Percentiles rank a stretch among this genome's conserved stretches.
phyloP scores from a whole-genome alignment of 2,329 filamentous ascomycete species.

The Alternaria alternata region DNA sequence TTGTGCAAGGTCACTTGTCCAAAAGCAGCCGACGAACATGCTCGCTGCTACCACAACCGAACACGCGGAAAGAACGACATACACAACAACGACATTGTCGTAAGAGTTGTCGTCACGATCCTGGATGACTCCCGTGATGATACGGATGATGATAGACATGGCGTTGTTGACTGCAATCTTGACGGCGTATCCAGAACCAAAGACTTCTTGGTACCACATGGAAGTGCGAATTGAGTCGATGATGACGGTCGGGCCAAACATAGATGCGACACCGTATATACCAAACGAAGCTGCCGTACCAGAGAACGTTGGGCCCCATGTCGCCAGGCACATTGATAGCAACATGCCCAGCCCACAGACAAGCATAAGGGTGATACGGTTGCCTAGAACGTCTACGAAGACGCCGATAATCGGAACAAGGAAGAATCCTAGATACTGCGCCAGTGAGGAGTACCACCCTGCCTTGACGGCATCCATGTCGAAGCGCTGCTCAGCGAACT shows the following conservation, averaged over 20 bases:
- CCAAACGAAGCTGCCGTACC: slow-evolving; percentile 68
- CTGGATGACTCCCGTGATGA: slow-evolving; percentile 66
- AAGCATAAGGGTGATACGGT: slow-evolving; percentile 58
- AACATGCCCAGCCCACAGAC: slow-evolving; percentile 62
- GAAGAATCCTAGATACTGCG: slow-evolving; percentile 66
- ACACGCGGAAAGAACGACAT: slow-evolving; percentile 61
- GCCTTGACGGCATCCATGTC: slow-evolving; percentile 63
- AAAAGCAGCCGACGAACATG: slow-evolving; percentile 52
- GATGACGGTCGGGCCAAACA: slow-evolving; percentile 65
- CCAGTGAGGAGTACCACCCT: slow-evolving; percentile 67
- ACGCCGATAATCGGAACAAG: slow-evolving; percentile 64
- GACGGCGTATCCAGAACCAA: slow-evolving; percentile 67
- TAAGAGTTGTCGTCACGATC: slow-evolving; percentile 66
- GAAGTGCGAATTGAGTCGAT: slow-evolving; percentile 68
- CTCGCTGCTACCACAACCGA: slow-evolving; percentile 57
- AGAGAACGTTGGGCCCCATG: slow-evolving; percentile 58
- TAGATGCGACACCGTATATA: slow-evolving; percentile 65
- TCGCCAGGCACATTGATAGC: slow-evolving; percentile 63
- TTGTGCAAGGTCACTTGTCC: slow-evolving; percentile 56
- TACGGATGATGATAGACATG: slow-evolving; percentile 68
- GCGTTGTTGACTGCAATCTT: slow-evolving; percentile 71
- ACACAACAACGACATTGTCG: slow-evolving; percentile 63
- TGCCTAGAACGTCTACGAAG: slow-evolving; percentile 65
- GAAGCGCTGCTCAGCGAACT: slow-evolving; percentile 68
- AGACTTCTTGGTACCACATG: slow-evolving; percentile 67